Conservation (phyloP, 2,329 filamentous ascomycete genomes). For the Ophiosphaerella korrae region DNA sequence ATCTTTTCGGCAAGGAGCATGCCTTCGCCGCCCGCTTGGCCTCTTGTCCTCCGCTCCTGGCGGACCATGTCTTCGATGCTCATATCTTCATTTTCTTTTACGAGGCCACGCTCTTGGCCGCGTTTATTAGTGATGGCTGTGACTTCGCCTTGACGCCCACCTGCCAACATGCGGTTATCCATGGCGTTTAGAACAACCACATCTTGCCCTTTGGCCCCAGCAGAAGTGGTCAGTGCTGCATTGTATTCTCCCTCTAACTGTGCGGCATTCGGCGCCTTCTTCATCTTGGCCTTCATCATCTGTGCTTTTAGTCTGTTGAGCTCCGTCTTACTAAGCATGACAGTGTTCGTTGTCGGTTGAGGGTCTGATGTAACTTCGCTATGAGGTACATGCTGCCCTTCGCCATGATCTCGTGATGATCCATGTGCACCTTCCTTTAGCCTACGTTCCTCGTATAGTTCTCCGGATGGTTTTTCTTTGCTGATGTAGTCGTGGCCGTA, state of each 20-base stretch:
- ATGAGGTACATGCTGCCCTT: slow-evolving; percentile 52
- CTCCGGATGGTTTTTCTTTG: slow-evolving; percentile 85
- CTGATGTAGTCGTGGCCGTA: slow-evolving; percentile 86
- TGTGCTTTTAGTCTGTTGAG: slow-evolving; percentile 91
- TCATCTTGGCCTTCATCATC: slow-evolving; percentile 94
- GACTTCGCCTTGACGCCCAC: slow-evolving; percentile 74
- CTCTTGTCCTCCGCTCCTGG: slow-evolving; percentile 85
- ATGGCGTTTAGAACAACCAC: slow-evolving; percentile 84
- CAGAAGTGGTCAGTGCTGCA: slow-evolving; percentile 68
- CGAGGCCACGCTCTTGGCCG: slow-evolving; percentile 79
- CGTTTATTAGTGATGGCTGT: slow-evolving; percentile 78
- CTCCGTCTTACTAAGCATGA: slow-evolving; percentile 72
- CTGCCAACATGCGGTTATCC: slow-evolving; percentile 87
- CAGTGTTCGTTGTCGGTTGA: slow-evolving; percentile 52
- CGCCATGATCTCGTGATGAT: slow-evolving; percentile 28
- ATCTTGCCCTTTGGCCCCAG: slow-evolving; percentile 63
- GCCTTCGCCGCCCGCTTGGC: slow-evolving; percentile 78
- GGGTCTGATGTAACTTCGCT: slow-evolving; percentile 64
- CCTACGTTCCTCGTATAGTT: slow-evolving; percentile 79
- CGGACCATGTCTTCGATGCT: slow-evolving; percentile 95
- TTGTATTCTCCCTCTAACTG: slow-evolving; percentile 86
- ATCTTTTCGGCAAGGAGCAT: slow-evolving; percentile 87
- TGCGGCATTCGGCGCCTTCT: slow-evolving; percentile 73
- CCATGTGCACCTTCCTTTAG: slow-evolving; percentile 60
- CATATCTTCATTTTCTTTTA: slow-evolving; percentile 95